phyloP scores from a whole-genome alignment of 306 rosid species.

The Vicia sativa region DNA sequence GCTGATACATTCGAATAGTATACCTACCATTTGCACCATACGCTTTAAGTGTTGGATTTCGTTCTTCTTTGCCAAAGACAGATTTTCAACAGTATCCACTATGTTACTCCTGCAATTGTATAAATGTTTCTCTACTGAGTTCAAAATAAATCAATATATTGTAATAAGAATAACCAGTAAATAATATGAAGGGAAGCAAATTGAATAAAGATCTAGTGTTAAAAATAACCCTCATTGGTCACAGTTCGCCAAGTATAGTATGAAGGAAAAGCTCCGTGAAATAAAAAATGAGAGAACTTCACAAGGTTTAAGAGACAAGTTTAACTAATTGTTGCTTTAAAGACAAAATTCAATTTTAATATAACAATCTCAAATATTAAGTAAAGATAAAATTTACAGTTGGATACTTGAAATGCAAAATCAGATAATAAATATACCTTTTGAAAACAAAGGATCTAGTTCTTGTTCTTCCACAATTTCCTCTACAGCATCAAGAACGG shows the following conservation, averaged over 20 bases:
- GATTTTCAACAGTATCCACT: constrained; percentile 56
- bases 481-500: constrained; percentile 72
- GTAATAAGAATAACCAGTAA: constrained; percentile 27
- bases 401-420: constrained; percentile 34
- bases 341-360: neutral
- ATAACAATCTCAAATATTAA: constrained; percentile 20
- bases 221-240: neutral
- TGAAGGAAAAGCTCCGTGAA: constrained; percentile 27
- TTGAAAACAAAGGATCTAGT: constrained; percentile 61
- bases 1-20: constrained; percentile 16
- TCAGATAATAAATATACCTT: constrained; percentile 55
- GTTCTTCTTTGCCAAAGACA: constrained; percentile 55
- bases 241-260: constrained; percentile 17
- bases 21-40: constrained; percentile 65
- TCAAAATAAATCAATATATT: constrained; percentile 31
- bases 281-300: constrained; percentile 10
- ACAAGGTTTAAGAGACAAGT: constrained; percentile 28
- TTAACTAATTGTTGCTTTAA: constrained; percentile 5
- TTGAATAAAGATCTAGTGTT: neutral
- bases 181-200: constrained; percentile 16
- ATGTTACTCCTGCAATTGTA: constrained; percentile 71
- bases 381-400: constrained; percentile 18
- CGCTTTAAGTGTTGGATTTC: constrained; percentile 68
- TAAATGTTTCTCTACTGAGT: constrained; percentile 25
- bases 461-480: constrained; percentile 78